These are phyloP conservation scores for Amauroascus verrucosus DNA, from an alignment of 2,329 filamentous ascomycete genomes.

Conservation along the genomic window DNA sequence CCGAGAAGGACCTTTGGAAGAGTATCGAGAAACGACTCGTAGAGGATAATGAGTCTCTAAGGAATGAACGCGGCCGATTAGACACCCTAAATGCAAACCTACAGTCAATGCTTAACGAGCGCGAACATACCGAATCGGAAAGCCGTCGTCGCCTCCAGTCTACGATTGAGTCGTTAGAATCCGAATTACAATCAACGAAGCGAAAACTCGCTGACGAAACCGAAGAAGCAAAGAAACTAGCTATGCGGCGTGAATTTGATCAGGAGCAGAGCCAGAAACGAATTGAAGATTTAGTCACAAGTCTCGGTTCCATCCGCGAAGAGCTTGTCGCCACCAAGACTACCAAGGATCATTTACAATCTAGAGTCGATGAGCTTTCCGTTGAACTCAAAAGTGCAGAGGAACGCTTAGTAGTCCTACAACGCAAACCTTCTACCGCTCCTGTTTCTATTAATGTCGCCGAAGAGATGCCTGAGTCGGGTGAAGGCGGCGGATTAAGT, in stretches of 20 bases:
- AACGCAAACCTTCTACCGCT: conserved; percentile 63
- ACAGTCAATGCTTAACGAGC: conserved; percentile 84
- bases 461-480: conserved; percentile 39
- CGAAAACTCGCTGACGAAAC: conserved; percentile 72
- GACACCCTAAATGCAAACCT: conserved; percentile 74
- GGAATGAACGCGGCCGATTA: conserved; percentile 73
- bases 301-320: conserved; percentile 69
- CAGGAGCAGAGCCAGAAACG: conserved; percentile 77
- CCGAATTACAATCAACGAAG: conserved; percentile 67
- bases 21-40: conserved; percentile 79
- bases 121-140: conserved; percentile 74
- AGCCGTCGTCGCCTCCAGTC: conserved; percentile 66
- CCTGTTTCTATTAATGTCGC: conserved; percentile 37
- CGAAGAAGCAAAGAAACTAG: conserved; percentile 73
- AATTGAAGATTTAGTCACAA: conserved; percentile 81
- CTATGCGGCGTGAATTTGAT: conserved; percentile 81
- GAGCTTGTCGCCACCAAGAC: conserved; percentile 81
- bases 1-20: conserved; percentile 90
- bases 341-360: conserved; percentile 76
- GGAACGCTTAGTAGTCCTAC: conserved; percentile 71
- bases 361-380: conserved; percentile 75
- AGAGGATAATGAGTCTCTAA: conserved; percentile 75
- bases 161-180: conserved; percentile 67
- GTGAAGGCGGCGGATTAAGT: conserved; percentile 49
- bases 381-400: conserved; percentile 83